Percentiles rank a stretch among this genome's conserved stretches.
phyloP scores from a whole-genome alignment of 305 asterid genomes.

The Fraxinus paxiana region DNA sequence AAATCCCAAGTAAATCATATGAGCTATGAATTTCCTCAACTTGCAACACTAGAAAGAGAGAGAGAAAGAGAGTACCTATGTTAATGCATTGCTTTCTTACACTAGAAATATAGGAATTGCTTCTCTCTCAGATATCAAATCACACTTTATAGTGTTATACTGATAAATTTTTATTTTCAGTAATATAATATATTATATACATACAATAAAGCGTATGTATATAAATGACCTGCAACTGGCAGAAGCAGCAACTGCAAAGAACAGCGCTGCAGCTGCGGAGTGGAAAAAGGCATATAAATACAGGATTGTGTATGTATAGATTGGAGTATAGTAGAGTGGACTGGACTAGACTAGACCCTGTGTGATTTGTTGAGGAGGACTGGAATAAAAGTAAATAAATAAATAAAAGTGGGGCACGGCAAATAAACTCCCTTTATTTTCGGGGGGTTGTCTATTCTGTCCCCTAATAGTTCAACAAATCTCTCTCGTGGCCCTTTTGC shows the following conservation, averaged over 20 bases:
- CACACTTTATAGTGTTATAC: conserved; percentile 38
- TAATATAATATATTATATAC: neutral
- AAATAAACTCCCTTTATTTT: conserved; percentile 61
- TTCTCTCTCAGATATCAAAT: conserved; percentile 33
- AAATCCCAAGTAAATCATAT: conserved; percentile 9
- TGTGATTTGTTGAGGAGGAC: conserved; percentile 33
- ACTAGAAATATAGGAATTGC: conserved; percentile 31
- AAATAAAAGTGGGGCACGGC: neutral
- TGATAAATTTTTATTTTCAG: neutral
- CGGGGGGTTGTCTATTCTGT: conserved; percentile 91
- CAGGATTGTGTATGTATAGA: conserved; percentile 30
- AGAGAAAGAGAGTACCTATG: conserved; percentile 6
- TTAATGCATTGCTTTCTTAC: conserved; percentile 53
- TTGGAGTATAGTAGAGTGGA: conserved; percentile 31
- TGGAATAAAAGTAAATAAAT: neutral
- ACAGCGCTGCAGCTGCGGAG: conserved; percentile 65
- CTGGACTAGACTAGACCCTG: neutral
- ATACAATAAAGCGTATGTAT: conserved; percentile 10
- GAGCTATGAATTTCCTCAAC: conserved; percentile 13
- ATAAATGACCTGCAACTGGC: conserved; percentile 50
- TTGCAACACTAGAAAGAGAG: neutral
- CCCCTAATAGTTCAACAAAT: conserved; percentile 68
- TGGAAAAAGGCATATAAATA: conserved; percentile 38
- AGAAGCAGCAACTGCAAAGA: conserved; percentile 46
- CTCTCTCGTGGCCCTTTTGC: conserved; percentile 59